Conservation (phyloP, 768 basidiomycete species). For the Xerocomellus dryophilus region DNA sequence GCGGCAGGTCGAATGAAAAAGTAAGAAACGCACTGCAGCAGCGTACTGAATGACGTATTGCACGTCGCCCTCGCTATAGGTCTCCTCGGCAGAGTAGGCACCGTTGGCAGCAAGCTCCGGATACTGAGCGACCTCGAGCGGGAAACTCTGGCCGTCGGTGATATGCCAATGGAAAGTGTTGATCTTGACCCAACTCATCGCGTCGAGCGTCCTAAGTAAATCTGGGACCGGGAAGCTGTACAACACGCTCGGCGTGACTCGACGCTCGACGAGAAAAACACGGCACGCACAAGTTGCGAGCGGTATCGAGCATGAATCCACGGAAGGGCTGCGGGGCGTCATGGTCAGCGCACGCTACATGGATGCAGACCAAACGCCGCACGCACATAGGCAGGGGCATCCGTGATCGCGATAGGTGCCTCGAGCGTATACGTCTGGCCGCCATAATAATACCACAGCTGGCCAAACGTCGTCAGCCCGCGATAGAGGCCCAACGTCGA, state of each 20-base stretch:
- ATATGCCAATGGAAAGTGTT: slow-evolving; percentile 86
- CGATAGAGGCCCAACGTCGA: slow-evolving; percentile 50
- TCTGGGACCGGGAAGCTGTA: slow-evolving; percentile 38
- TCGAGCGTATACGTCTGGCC: slow-evolving; percentile 37
- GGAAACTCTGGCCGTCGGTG: slow-evolving; percentile 79
- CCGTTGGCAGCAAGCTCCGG: slow-evolving; percentile 59
- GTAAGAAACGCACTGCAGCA: slow-evolving; percentile 50
- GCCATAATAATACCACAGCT: slow-evolving; percentile 45
- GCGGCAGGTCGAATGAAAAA: not conserved
- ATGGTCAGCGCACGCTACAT: not conserved
- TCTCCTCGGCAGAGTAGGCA: slow-evolving; percentile 56
- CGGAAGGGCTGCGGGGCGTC: slow-evolving; percentile 31
- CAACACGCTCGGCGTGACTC: not conserved
- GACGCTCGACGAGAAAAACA: not conserved
- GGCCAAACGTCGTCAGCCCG: slow-evolving; percentile 54
- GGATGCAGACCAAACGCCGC: not conserved
- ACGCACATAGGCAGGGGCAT: slow-evolving; percentile 46
- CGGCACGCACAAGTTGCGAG: slow-evolving; percentile 40
- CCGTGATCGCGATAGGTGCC: slow-evolving; percentile 41
- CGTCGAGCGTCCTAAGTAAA: slow-evolving; percentile 45
- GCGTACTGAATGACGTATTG: slow-evolving; percentile 64
- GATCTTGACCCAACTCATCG: slow-evolving; percentile 54
- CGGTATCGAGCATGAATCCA: slow-evolving; percentile 45
- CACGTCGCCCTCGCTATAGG: slow-evolving; percentile 58
- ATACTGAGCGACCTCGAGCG: slow-evolving; percentile 59